Conservation (phyloP, 164 flowering plant species). For the Vitis rupestris region DNA sequence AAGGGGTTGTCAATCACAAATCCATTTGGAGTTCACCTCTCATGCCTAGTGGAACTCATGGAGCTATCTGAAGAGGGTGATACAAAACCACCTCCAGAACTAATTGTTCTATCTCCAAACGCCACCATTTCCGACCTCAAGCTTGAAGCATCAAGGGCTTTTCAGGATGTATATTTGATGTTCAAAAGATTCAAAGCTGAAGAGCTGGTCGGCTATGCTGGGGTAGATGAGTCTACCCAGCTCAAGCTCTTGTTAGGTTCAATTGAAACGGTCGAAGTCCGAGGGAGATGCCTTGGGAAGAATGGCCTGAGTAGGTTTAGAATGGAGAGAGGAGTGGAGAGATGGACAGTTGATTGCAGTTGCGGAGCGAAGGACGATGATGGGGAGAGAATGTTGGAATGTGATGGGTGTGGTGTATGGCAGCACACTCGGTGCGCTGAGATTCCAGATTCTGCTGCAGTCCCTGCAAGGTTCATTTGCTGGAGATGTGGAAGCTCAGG, state of each 20-base stretch:
- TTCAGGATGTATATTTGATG: slow-evolving; percentile 60
- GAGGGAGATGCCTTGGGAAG: slow-evolving; percentile 45
- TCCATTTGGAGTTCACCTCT: slow-evolving; percentile 26
- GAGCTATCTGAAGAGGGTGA: slow-evolving; percentile 38
- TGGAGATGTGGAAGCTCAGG: slow-evolving; percentile 32
- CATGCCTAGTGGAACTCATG: slow-evolving; percentile 45
- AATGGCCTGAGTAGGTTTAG: slow-evolving; percentile 42
- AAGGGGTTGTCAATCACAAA: background rate
- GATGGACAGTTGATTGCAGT: slow-evolving; percentile 69
- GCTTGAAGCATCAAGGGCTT: slow-evolving; percentile 50
- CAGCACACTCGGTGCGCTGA: slow-evolving; percentile 84
- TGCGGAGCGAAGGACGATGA: slow-evolving; percentile 91
- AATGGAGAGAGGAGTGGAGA: slow-evolving; percentile 76
- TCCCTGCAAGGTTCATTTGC: slow-evolving; percentile 61
- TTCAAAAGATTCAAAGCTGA: slow-evolving; percentile 60
- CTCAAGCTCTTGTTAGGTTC: slow-evolving; percentile 43
- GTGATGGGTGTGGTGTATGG: slow-evolving; percentile 82
- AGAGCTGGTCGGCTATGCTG: slow-evolving; percentile 43
- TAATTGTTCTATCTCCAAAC: slow-evolving; percentile 35
- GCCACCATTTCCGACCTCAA: slow-evolving; percentile 70
- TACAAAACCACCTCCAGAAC: slow-evolving; percentile 56
- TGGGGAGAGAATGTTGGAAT: slow-evolving; percentile 88
- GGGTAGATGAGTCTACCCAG: slow-evolving; percentile 44
- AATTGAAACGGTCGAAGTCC: slow-evolving; percentile 25
- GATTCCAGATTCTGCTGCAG: slow-evolving; percentile 38